A percentile compares a stretch with the other conserved stretches of the same genome.
These are phyloP conservation scores for Neofusicoccum umdonicola DNA, from an alignment of 2,329 filamentous ascomycete species.

Conservation along the genomic window DNA sequence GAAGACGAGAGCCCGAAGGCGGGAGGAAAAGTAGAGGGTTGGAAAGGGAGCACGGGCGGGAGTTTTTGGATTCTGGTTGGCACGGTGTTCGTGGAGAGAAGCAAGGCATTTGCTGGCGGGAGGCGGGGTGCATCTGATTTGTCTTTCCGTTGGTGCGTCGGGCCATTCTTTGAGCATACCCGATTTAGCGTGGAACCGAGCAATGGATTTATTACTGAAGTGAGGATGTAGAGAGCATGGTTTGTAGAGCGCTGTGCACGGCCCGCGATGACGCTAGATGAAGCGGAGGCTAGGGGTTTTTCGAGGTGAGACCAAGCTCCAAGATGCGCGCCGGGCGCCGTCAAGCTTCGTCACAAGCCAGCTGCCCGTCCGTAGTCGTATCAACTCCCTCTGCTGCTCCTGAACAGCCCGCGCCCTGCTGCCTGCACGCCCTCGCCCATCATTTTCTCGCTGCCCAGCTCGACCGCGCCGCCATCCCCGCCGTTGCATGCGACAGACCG, in stretches of 20 bases:
- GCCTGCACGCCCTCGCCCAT: not conserved
- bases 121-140: not conserved
- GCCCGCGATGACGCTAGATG: not conserved
- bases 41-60: not conserved
- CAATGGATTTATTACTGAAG: not conserved
- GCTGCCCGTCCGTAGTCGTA: not conserved
- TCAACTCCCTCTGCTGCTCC: slow-evolving; percentile 2
- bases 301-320: slow-evolving; percentile 4
- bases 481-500: not conserved
- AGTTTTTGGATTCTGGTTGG: not conserved
- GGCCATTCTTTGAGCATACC: slow-evolving; percentile 9
- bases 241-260: not conserved
- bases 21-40: slow-evolving; percentile 14
- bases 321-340: slow-evolving; percentile 11
- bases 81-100: slow-evolving; percentile 7
- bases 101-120: slow-evolving; percentile 2
- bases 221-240: not conserved
- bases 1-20: slow-evolving; percentile 42
- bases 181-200: slow-evolving; percentile 3
- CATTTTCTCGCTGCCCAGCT: not conserved
- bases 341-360: slow-evolving; percentile 15
- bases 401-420: slow-evolving; percentile 7
- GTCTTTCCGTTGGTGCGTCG: not conserved
- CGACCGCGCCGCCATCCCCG: not conserved
- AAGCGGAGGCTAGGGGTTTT: not conserved